Conservation (phyloP, 176 grass and related monocot genomes). For the Phoenix dactylifera region DNA sequence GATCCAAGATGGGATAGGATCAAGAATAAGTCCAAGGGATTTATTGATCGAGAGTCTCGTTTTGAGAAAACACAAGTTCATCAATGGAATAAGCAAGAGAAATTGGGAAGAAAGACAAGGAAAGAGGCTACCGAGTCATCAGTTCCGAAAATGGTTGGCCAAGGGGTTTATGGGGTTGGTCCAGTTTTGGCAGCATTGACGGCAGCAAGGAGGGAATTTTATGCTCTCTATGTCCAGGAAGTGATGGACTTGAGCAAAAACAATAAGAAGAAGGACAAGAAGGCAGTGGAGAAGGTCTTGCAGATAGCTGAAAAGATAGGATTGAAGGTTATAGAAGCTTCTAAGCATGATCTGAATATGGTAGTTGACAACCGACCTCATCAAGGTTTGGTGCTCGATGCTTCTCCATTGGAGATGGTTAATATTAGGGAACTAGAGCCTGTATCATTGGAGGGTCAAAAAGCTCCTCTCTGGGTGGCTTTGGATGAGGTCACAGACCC, state of each 20-base stretch:
- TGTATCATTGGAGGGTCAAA: constrained; percentile 36
- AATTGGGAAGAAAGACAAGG: constrained; percentile 62
- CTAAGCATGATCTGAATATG: constrained; percentile 98
- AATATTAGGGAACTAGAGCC: constrained; percentile 63
- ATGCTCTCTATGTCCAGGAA: constrained; percentile 76
- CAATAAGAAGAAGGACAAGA: constrained; percentile 94
- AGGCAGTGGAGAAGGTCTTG: constrained; percentile 58
- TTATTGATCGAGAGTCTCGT: constrained; percentile 19
- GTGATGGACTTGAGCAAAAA: constrained; percentile 66
- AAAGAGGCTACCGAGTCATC: constrained; percentile 64
- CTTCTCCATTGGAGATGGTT: constrained; percentile 88
- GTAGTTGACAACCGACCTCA: constrained; percentile 76
- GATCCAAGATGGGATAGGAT: constrained; percentile 51
- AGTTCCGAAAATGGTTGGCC: constrained; percentile 62
- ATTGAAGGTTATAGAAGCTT: constrained; percentile 58
- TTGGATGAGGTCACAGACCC: constrained; percentile 97
- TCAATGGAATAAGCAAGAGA: constrained; percentile 71
- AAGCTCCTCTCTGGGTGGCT: constrained; percentile 70
- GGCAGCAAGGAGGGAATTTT: constrained; percentile 73
- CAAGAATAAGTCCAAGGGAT: constrained; percentile 36
- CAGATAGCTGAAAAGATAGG: constrained; percentile 49
- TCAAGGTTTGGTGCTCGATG: constrained; percentile 88
- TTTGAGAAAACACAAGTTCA: constrained; percentile 36
- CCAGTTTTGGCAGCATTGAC: constrained; percentile 67
- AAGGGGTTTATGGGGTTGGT: constrained; percentile 78